phyloP scores from a whole-genome alignment of 169 alveolate genomes.

The Babesia ovata region DNA sequence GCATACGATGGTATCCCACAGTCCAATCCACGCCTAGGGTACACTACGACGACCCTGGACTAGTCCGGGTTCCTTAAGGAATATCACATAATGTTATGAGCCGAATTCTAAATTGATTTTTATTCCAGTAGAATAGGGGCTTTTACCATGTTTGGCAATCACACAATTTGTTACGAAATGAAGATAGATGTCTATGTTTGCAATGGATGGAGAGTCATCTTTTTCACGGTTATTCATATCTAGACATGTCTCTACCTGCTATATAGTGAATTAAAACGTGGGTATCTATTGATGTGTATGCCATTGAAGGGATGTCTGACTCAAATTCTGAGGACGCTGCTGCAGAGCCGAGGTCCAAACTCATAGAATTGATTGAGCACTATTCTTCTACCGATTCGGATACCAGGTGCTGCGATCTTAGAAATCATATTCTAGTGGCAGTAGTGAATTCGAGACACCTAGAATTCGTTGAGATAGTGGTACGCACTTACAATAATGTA shows the following conservation, averaged over 20 bases:
- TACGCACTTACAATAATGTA: constrained; percentile 37
- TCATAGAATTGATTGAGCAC: constrained; percentile 14
- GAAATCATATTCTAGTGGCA: constrained; percentile 44
- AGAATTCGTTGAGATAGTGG: constrained; percentile 19
- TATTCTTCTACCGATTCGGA: constrained; percentile 12
- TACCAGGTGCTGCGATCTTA: background rate
- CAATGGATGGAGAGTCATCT: background rate
- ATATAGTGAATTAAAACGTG: background rate
- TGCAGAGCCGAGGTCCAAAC: background rate
- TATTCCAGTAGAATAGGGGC: too few species aligned
- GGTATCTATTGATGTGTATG: background rate
- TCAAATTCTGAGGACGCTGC: constrained; percentile 7
- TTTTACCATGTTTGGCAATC: too few species aligned
- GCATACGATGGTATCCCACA: too few species aligned
- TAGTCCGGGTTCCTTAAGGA: too few species aligned
- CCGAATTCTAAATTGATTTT: too few species aligned
- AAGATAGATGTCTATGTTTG: background rate
- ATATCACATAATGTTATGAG: too few species aligned
- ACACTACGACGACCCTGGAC: too few species aligned
- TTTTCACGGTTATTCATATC: background rate
- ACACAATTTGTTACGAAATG: too few species aligned
- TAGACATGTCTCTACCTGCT: background rate
- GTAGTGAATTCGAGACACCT: constrained; percentile 15
- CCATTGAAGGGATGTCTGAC: constrained; percentile 5
- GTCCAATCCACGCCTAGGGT: too few species aligned